Evolutionary conservation across 768 basidiomycete genomes (phyloP).

Genomic region (Agrocybe praecox): DNA sequence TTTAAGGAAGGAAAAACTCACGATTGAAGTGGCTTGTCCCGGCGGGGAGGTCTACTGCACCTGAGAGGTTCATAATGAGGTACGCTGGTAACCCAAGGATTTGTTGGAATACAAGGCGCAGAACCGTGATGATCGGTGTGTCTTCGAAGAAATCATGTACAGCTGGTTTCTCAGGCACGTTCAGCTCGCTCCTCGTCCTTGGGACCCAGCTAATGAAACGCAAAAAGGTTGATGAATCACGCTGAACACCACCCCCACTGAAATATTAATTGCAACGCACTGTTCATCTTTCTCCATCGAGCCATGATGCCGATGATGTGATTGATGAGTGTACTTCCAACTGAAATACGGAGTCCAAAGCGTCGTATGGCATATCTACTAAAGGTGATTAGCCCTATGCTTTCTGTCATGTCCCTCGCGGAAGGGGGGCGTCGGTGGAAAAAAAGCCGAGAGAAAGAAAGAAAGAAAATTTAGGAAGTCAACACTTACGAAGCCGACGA

Average conservation of each 20-base stretch:
- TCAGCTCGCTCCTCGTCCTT: background rate
- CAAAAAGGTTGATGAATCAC: slow-evolving; percentile 40
- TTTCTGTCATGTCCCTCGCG: background rate
- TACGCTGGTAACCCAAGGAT: background rate
- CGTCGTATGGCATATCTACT: slow-evolving; percentile 40
- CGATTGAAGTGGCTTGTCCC: slow-evolving; percentile 69
- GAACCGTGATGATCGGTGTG: slow-evolving; percentile 42
- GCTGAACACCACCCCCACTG: slow-evolving; percentile 37
- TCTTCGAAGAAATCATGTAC: slow-evolving; percentile 60
- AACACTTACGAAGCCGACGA: slow-evolving; percentile 50
- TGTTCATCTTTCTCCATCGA: slow-evolving; percentile 54
- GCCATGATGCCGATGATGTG: slow-evolving; percentile 51
- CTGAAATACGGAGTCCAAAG: slow-evolving; percentile 56
- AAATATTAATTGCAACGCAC: slow-evolving; percentile 55
- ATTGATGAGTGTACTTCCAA: slow-evolving; percentile 57
- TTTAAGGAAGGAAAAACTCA: slow-evolving; percentile 28
- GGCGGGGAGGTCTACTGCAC: slow-evolving; percentile 59
- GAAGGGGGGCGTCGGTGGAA: too few species aligned
- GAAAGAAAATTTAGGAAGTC: background rate
- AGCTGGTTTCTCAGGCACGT: slow-evolving; percentile 34
- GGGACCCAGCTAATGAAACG: background rate
- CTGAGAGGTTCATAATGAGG: slow-evolving; percentile 49
- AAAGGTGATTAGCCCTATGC: background rate
- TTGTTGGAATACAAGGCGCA: slow-evolving; percentile 24
- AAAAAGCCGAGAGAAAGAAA: too few species aligned